A percentile compares a stretch with the other conserved stretches of the same genome.
Evolutionary conservation across 2,329 filamentous ascomycete species (phyloP).

Genomic region (Cladophialophora chaetospira): DNA sequence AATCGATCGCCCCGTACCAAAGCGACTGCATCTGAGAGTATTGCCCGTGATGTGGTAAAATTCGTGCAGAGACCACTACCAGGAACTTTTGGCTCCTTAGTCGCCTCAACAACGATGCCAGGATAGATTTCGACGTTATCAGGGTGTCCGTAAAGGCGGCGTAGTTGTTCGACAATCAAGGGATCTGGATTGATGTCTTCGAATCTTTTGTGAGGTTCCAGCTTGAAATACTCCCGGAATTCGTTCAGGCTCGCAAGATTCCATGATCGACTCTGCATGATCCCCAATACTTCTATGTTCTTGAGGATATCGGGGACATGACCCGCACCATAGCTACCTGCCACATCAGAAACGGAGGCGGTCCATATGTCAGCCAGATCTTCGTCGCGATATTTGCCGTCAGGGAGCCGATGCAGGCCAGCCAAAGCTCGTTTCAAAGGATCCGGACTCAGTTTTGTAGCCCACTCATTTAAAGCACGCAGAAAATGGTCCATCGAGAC

Average conservation of each 20-base stretch:
- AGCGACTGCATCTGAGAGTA: constrained; percentile 50
- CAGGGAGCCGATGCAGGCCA: constrained; percentile 48
- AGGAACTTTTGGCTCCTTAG: constrained; percentile 54
- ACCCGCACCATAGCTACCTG: constrained; percentile 61
- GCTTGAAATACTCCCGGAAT: constrained; percentile 55
- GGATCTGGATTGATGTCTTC: constrained; percentile 56
- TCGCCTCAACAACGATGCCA: constrained; percentile 58
- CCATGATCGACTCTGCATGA: constrained; percentile 64
- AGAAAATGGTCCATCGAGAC: constrained; percentile 44
- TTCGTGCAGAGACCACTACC: constrained; percentile 55
- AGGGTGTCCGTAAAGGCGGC: constrained; percentile 53
- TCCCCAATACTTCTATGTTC: constrained; percentile 64
- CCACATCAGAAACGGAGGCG: constrained; percentile 62
- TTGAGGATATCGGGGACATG: constrained; percentile 62
- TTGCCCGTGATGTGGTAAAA: constrained; percentile 44
- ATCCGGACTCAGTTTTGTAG: constrained; percentile 45
- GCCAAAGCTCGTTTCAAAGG: constrained; percentile 54
- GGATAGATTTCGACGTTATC: constrained; percentile 61
- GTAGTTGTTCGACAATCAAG: constrained; percentile 47
- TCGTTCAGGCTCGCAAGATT: constrained; percentile 62
- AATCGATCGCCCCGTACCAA: constrained; percentile 50
- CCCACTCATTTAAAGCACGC: constrained; percentile 44
- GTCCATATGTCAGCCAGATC: constrained; percentile 60
- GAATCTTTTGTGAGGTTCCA: constrained; percentile 53
- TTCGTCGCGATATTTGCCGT: constrained; percentile 59